phyloP scores from a whole-genome alignment of 2,329 filamentous ascomycete genomes.

The Aspergillus fumigatus region DNA sequence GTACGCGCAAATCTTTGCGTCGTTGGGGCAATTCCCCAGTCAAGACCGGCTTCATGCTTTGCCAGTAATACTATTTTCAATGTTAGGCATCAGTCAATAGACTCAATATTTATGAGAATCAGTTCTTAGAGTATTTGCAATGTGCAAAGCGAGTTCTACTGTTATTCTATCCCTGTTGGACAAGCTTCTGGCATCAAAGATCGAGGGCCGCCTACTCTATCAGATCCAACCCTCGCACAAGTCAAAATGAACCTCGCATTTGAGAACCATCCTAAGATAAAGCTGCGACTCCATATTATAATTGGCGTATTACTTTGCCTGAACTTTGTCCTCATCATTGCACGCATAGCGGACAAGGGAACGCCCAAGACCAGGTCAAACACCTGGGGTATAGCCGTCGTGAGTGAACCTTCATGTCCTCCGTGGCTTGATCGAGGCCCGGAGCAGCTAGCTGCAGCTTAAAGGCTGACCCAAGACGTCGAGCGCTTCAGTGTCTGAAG shows the following conservation, averaged over 20 bases:
- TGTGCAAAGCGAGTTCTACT: neutral
- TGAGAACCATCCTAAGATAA: constrained; percentile 3
- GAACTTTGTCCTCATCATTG: constrained; percentile 18
- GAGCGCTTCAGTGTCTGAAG: constrained; percentile 14
- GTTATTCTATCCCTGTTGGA: neutral
- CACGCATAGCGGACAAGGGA: constrained; percentile 15
- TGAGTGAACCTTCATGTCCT: neutral
- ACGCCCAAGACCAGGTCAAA: constrained; percentile 13
- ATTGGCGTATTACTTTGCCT: constrained; percentile 7
- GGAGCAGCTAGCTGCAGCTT: neutral
- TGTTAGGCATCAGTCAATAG: neutral
- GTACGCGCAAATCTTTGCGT: neutral
- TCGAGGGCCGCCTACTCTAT: neutral
- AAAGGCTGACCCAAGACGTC: neutral
- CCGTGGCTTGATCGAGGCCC: neutral
- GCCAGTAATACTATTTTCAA: neutral
- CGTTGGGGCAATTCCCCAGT: neutral
- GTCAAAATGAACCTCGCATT: neutral
- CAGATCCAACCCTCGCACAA: neutral
- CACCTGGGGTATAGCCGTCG: constrained; percentile 20
- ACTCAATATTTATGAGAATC: neutral
- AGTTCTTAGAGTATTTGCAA: neutral
- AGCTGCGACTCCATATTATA: constrained; percentile 11
- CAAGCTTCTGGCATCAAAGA: neutral
- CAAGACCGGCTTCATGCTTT: neutral